Evolutionary conservation across 306 rosid genomes (phyloP).

Genomic region (Corylus americana): DNA sequence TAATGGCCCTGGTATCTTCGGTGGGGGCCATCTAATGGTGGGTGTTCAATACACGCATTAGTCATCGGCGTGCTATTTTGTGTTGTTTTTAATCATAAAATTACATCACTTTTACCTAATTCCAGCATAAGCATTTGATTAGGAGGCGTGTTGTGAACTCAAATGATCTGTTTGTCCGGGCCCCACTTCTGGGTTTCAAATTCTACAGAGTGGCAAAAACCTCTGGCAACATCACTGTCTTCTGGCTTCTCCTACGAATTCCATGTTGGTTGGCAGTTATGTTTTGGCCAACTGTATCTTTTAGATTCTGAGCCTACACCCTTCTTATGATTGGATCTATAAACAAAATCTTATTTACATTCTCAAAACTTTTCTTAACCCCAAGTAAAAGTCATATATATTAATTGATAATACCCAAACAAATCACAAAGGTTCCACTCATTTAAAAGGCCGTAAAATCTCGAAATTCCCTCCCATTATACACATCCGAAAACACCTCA

Average conservation of each 20-base stretch:
- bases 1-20: conserved; percentile 37
- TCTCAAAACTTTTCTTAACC: not conserved
- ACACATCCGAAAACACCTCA: no score
- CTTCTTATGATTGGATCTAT: conserved; percentile 9
- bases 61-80: conserved; percentile 34
- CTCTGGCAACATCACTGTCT: conserved; percentile 10
- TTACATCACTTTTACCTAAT: conserved; percentile 31
- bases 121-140: conserved; percentile 35
- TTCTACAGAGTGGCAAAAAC: not conserved
- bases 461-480: no score
- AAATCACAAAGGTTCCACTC: no score
- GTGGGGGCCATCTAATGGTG: conserved; percentile 40
- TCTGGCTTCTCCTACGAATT: conserved; percentile 4
- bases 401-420: no score
- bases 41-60: conserved; percentile 41
- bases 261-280: conserved; percentile 27
- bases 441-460: no score
- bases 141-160: not conserved
- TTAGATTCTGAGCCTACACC: not conserved
- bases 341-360: not conserved
- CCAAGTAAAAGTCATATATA: no score
- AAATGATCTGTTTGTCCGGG: not conserved
- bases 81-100: conserved; percentile 22
- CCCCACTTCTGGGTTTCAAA: conserved; percentile 1
- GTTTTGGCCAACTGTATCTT: conserved; percentile 25